These are phyloP conservation scores for Microcos paniculata DNA, from an alignment of 345 rosid genomes.

Conservation along the genomic window DNA sequence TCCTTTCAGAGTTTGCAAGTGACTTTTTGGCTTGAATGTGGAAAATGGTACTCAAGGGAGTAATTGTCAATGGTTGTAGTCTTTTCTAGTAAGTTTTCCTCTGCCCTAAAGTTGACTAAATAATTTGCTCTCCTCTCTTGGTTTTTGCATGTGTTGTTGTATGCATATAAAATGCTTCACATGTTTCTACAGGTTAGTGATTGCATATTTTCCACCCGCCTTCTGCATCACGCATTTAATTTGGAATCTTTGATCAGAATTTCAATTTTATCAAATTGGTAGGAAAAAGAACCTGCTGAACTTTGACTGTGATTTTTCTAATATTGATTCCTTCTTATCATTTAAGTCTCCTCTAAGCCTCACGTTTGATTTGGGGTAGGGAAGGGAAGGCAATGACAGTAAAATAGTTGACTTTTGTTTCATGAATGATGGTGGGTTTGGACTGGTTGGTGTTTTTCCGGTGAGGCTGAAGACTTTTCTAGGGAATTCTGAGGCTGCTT, in stretches of 20 bases:
- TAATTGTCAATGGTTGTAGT: not conserved
- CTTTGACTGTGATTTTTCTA: not conserved
- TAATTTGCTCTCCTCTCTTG: not conserved
- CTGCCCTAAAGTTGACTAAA: not conserved
- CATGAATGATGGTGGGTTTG: not conserved
- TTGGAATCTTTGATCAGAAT: not conserved
- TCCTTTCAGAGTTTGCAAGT: not conserved
- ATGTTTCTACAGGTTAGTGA: not conserved
- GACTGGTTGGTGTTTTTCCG: not conserved
- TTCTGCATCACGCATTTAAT: not conserved
- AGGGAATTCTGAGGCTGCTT: not conserved
- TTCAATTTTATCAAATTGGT: not conserved
- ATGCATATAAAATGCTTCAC: not conserved
- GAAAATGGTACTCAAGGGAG: not conserved
- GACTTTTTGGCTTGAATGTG: not conserved
- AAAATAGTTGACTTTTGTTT: not conserved
- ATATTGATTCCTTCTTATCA: no score
- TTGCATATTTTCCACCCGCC: not conserved
- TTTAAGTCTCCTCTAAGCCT: no score
- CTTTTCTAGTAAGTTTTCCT: not conserved
- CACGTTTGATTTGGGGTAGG: not conserved
- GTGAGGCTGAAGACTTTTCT: constrained; percentile 1
- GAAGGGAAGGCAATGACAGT: not conserved
- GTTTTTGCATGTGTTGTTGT: not conserved
- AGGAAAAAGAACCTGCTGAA: not conserved